Percentiles rank a stretch among this genome's conserved stretches.
Evolutionary conservation across 2,329 filamentous ascomycete genomes (phyloP).

Genomic region (Diaporthe sp.): DNA sequence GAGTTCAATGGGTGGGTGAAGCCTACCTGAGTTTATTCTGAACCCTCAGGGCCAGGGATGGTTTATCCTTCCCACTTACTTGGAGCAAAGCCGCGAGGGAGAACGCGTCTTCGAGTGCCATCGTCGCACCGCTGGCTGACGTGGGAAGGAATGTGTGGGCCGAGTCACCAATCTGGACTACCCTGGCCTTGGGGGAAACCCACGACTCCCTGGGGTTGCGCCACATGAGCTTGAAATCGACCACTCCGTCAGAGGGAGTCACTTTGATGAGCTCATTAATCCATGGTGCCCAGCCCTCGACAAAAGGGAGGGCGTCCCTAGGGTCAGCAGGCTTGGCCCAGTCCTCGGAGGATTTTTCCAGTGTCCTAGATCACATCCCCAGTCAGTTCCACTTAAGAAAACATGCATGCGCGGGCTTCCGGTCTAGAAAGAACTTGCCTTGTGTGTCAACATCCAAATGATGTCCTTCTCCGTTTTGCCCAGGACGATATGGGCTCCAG

Average conservation of each 20-base stretch:
- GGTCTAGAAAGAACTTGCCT: neutral
- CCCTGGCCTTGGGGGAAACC: neutral
- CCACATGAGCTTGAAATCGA: conserved; percentile 3
- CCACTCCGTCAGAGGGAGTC: neutral
- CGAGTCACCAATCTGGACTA: neutral
- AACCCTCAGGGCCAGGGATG: neutral
- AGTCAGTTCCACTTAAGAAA: neutral
- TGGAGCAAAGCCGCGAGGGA: neutral
- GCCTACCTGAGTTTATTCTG: neutral
- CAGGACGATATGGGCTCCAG: neutral
- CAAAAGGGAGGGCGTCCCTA: neutral
- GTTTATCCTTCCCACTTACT: neutral
- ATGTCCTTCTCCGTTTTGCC: neutral
- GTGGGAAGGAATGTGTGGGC: neutral
- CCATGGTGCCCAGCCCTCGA: neutral
- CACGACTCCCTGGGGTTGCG: neutral
- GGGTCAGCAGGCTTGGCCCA: neutral
- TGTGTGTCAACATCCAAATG: neutral
- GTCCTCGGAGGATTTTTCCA: neutral
- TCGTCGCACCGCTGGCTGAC: neutral
- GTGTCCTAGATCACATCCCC: neutral
- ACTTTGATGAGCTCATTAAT: neutral
- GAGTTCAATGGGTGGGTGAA: too few relatives aligned
- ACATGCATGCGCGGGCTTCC: neutral
- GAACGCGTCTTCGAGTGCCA: neutral